Conservation (phyloP, 148 eudicot species). For the Amaranthus palmeri region DNA sequence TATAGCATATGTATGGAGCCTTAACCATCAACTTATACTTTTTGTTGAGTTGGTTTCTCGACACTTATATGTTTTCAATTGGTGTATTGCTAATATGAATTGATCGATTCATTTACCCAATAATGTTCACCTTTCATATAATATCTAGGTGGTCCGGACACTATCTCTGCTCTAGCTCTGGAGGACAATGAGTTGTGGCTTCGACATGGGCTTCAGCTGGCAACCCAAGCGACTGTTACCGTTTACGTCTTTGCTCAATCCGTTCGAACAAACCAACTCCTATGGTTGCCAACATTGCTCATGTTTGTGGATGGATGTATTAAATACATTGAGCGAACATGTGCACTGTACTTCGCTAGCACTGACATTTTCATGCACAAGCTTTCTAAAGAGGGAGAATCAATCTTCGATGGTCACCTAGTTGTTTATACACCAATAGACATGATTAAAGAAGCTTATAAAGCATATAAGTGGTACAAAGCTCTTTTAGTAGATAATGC, state of each 20-base stretch:
- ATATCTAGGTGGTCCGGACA: conserved; percentile 8
- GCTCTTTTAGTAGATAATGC: conserved; percentile 26
- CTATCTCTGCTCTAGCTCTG: conserved; percentile 10
- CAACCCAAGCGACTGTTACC: background rate
- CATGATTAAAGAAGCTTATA: conserved; percentile 7
- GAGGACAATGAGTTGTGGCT: conserved; percentile 22
- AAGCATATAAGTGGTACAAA: conserved; percentile 19
- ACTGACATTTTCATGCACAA: background rate
- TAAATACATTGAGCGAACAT: background rate
- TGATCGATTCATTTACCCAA: too few species aligned
- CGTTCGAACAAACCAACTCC: rapidly evolving
- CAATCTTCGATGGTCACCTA: background rate
- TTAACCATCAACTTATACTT: too few species aligned
- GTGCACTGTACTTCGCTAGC: conserved; percentile 4
- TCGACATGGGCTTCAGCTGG: conserved; percentile 3
- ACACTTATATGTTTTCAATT: too few species aligned
- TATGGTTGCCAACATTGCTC: background rate
- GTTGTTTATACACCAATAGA: too few species aligned
- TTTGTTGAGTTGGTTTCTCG: too few species aligned
- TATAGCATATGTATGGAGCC: too few species aligned
- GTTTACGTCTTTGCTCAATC: background rate
- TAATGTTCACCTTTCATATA: too few species aligned
- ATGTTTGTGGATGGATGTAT: conserved; percentile 1
- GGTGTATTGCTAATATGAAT: too few species aligned
- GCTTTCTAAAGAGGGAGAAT: background rate